Conservation (phyloP, 768 basidiomycete species). For the Trametes sanguinea region DNA sequence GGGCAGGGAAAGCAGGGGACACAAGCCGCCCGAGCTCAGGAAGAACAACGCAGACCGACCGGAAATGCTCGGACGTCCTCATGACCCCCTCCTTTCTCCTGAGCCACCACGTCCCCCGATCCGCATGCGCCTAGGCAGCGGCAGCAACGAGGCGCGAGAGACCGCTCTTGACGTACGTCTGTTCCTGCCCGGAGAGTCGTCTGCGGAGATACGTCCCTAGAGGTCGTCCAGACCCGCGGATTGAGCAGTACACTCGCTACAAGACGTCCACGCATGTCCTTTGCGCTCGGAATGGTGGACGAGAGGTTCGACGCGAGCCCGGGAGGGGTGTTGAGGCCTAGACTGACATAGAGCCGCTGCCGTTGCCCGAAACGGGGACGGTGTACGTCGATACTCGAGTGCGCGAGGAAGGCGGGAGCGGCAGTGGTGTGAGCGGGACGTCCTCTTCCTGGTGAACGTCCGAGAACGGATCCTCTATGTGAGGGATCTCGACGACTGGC, state of each 20-base stretch:
- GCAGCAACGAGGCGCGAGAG: constrained; percentile 53
- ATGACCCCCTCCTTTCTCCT: background rate
- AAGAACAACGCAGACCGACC: background rate
- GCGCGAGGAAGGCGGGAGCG: constrained; percentile 7
- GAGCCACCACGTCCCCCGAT: too few species aligned
- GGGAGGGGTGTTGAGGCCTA: background rate
- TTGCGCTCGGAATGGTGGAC: constrained; percentile 17
- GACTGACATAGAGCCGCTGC: background rate
- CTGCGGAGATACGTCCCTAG: constrained; percentile 41
- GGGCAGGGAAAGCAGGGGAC: background rate
- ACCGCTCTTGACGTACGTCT: constrained; percentile 53
- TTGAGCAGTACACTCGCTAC: constrained; percentile 62
- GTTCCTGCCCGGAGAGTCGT: constrained; percentile 34
- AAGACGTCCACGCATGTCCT: constrained; percentile 46
- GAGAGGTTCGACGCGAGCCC: constrained; percentile 3
- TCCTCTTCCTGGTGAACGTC: constrained; percentile 19
- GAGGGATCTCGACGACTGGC: constrained; percentile 4
- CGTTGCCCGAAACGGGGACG: background rate
- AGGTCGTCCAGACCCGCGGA: constrained; percentile 56
- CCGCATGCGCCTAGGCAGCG: constrained; percentile 33
- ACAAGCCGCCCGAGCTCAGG: too few species aligned
- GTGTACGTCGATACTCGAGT: constrained; percentile 10
- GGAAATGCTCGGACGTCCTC: background rate
- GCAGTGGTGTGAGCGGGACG: background rate
- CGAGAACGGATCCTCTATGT: constrained; percentile 30